Percentiles rank a stretch among this genome's conserved stretches.
These are phyloP conservation scores for Mallotus japonicus DNA, from an alignment of 441 rosid species.

Conservation along the genomic window DNA sequence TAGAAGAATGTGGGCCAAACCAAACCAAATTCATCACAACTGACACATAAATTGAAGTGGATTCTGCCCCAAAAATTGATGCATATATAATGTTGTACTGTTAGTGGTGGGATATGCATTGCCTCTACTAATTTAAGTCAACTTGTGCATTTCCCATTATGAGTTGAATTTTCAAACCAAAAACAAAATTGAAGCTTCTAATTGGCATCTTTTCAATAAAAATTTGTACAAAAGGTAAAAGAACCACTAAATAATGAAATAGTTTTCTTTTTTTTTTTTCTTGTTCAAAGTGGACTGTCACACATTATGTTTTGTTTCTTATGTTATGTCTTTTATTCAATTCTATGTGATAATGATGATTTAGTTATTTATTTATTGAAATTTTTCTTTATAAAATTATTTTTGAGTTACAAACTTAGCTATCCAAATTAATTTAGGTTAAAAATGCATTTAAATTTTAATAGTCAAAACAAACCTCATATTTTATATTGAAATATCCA, in stretches of 20 bases:
- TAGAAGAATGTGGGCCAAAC: neutral
- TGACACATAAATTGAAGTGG: constrained; percentile 3
- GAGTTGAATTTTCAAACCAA: neutral
- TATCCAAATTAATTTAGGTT: no score
- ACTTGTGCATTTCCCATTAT: neutral
- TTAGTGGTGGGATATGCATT: neutral
- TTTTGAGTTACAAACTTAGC: no score
- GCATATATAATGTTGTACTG: neutral
- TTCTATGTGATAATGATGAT: no score
- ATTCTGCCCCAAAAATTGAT: neutral
- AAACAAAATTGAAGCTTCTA: neutral
- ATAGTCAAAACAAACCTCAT: no score
- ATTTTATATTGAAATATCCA: no score
- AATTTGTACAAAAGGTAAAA: neutral
- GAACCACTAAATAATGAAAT: neutral
- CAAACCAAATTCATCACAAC: neutral
- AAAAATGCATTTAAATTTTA: no score
- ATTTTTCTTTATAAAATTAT: no score
- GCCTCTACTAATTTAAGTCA: neutral
- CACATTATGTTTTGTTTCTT: no score
- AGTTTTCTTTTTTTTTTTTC: no score
- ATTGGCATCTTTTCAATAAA: neutral
- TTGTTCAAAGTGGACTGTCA: no score
- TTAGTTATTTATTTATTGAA: no score
- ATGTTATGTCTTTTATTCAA: no score